Conservation (phyloP, 169 alveolate genomes). For the Fabrea salina region DNA sequence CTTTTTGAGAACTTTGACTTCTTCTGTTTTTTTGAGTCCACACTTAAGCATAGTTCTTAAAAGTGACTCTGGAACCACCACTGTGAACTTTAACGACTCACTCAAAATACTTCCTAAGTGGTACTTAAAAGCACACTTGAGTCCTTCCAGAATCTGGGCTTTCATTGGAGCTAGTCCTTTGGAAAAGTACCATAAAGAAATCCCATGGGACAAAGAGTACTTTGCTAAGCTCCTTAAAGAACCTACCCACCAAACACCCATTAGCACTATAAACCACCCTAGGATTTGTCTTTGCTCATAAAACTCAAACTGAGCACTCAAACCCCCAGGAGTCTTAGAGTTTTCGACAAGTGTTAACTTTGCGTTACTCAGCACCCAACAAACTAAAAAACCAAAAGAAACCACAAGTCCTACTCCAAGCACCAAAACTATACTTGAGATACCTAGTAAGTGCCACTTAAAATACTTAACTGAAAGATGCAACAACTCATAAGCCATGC, state of each 20-base stretch:
- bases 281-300: not conserved
- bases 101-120: slow-evolving; percentile 29
- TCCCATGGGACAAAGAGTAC: slow-evolving; percentile 3
- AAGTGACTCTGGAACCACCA: too few relatives aligned
- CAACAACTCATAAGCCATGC: too few relatives aligned
- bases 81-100: too few relatives aligned
- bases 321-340: not conserved
- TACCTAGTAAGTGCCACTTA: not conserved
- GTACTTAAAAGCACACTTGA: not conserved
- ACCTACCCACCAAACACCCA: not conserved
- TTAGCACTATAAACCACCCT: not conserved
- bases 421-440: not conserved
- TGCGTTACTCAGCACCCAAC: not conserved
- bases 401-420: not conserved
- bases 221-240: not conserved
- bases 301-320: not conserved
- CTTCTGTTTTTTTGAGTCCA: too few relatives aligned
- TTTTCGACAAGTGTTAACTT: not conserved
- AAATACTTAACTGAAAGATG: too few relatives aligned
- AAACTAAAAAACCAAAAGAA: not conserved
- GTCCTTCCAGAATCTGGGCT: not conserved
- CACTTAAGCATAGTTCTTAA: too few relatives aligned
- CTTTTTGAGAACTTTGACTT: too few relatives aligned
- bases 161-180: not conserved
- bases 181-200: slow-evolving; percentile 15